Evolutionary conservation across 495 filamentous ascomycete species (phyloP).

Genomic region (Podospora sp.): DNA sequence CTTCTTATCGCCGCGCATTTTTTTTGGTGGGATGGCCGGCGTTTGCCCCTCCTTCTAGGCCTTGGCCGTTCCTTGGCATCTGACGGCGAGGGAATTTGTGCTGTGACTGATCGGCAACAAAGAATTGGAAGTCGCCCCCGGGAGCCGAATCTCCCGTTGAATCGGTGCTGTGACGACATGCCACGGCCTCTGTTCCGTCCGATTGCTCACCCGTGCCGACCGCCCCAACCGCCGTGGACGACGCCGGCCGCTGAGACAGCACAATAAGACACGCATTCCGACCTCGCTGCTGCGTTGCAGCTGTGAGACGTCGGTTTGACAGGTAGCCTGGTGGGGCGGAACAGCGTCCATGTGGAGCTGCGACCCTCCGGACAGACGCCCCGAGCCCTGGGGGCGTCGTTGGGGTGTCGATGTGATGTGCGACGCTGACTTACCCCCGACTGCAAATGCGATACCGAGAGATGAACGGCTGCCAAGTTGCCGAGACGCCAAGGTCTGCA

Average conservation of each 20-base stretch:
- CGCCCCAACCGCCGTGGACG: background rate
- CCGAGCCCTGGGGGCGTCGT: background rate
- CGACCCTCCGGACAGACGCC: background rate
- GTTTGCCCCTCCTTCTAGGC: constrained; percentile 1
- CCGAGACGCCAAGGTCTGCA: constrained; percentile 26
- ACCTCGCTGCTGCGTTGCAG: background rate
- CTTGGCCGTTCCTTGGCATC: background rate
- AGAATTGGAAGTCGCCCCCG: no score
- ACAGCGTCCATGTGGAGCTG: background rate
- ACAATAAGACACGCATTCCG: background rate
- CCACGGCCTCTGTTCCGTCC: background rate
- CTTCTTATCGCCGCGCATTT: constrained; percentile 2
- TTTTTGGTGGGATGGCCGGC: background rate
- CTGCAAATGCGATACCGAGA: background rate
- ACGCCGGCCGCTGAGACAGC: background rate
- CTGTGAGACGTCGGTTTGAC: no score
- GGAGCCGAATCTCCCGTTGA: no score
- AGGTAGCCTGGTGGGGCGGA: background rate
- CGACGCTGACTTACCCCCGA: background rate
- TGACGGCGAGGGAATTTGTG: background rate
- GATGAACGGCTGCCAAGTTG: constrained; percentile 18
- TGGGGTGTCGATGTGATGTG: no score
- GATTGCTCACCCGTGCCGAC: background rate
- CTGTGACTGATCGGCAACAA: background rate
- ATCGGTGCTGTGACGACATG: background rate